These are phyloP conservation scores for Coemansia sp. DNA, from an alignment of 192 early-diverging fungal genomes.

Conservation along the genomic window DNA sequence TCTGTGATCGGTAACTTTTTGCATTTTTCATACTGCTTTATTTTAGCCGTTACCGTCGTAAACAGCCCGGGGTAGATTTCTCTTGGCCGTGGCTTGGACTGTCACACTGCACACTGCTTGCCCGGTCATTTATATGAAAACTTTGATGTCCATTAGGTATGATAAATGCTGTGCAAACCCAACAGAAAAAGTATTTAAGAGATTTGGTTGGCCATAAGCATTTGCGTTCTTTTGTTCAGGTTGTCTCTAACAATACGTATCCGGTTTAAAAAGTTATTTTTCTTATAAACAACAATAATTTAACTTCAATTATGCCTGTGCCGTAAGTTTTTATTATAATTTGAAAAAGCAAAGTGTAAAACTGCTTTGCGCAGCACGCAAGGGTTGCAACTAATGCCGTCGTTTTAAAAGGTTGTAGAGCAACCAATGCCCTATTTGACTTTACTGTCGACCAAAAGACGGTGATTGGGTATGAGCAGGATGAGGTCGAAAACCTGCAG, in stretches of 20 bases:
- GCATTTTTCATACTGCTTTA: background rate
- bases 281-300: no score
- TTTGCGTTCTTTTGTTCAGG: background rate
- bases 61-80: background rate
- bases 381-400: background rate
- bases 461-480: background rate
- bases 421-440: background rate
- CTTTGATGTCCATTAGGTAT: no score
- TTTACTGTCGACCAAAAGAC: background rate
- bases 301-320: background rate
- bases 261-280: background rate
- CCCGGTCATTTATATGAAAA: background rate
- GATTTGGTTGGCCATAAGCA: no score
- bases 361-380: background rate
- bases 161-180: no score
- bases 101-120: background rate
- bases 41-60: background rate
- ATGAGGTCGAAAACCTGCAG: constrained; percentile 3
- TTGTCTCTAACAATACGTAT: background rate
- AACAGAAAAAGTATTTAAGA: no score
- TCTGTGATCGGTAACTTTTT: background rate
- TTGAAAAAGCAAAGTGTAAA: background rate
- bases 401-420: background rate
- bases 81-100: background rate
- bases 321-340: background rate